Percentiles rank a stretch among this genome's conserved stretches.
Evolutionary conservation across 768 basidiomycete species (phyloP).

Genomic region (Lentinula detonsa): DNA sequence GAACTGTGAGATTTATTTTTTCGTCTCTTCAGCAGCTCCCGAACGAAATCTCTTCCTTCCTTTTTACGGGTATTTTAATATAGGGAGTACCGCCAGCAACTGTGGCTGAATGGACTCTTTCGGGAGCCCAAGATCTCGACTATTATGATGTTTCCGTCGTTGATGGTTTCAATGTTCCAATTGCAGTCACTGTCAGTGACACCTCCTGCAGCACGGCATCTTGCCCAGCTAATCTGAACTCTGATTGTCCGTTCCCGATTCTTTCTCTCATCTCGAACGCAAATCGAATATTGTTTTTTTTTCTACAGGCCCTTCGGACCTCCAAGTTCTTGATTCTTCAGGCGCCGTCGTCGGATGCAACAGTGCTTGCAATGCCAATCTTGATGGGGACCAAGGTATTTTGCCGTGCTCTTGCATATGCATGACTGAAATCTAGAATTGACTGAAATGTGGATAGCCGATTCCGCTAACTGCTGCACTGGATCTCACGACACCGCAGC

Average conservation of each 20-base stretch:
- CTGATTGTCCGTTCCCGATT: conserved; percentile 22
- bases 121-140: conserved; percentile 20
- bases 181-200: conserved; percentile 28
- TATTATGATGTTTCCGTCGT: conserved; percentile 43
- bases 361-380: conserved; percentile 33
- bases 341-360: conserved; percentile 35
- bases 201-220: conserved; percentile 31
- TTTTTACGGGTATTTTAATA: background rate
- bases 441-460: background rate
- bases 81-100: conserved; percentile 40
- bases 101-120: conserved; percentile 40
- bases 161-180: conserved; percentile 43
- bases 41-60: conserved; percentile 5
- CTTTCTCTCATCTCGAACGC: background rate
- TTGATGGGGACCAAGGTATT: conserved; percentile 28
- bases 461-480: conserved; percentile 20
- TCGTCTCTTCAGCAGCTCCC: background rate
- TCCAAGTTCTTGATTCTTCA: conserved; percentile 20
- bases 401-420: conserved; percentile 34
- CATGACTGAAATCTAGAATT: background rate
- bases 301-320: conserved; percentile 12
- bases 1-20: conserved; percentile 31
- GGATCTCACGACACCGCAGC: conserved; percentile 23
- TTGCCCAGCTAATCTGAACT: conserved; percentile 43
- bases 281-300: background rate